Conservation (phyloP, 306 rosid species). For the Dicorynia guianensis region DNA sequence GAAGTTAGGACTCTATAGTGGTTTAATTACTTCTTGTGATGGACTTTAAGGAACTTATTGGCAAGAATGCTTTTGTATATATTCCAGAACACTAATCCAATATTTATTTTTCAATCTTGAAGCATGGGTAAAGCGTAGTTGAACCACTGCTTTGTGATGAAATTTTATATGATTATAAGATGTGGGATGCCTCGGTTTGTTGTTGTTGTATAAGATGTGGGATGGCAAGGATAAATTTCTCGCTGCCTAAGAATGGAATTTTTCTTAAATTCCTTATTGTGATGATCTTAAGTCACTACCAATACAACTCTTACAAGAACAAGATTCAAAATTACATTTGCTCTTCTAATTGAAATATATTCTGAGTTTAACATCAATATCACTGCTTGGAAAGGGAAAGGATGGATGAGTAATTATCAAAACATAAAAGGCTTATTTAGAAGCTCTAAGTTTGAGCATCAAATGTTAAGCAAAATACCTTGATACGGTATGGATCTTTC, state of each 20-base stretch:
- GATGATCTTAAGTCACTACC: slow-evolving; percentile 4
- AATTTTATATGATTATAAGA: background rate
- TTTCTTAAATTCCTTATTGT: background rate
- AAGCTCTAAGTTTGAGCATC: background rate
- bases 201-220: background rate
- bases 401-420: slow-evolving; percentile 1
- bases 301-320: background rate
- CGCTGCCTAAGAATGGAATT: background rate
- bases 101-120: background rate
- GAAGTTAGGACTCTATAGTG: background rate
- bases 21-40: background rate
- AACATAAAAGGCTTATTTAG: background rate
- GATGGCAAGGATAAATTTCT: background rate
- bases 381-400: slow-evolving; percentile 15
- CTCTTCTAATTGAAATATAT: slow-evolving; percentile 17
- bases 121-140: background rate
- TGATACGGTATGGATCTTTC: slow-evolving; percentile 33
- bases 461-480: background rate
- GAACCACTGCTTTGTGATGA: background rate
- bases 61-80: background rate
- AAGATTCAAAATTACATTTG: slow-evolving; percentile 12
- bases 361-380: slow-evolving; percentile 3
- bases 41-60: background rate
- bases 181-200: no score
- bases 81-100: background rate